phyloP scores from a whole-genome alignment of 106 monocot genomes.

The Platanthera zijinensis region DNA sequence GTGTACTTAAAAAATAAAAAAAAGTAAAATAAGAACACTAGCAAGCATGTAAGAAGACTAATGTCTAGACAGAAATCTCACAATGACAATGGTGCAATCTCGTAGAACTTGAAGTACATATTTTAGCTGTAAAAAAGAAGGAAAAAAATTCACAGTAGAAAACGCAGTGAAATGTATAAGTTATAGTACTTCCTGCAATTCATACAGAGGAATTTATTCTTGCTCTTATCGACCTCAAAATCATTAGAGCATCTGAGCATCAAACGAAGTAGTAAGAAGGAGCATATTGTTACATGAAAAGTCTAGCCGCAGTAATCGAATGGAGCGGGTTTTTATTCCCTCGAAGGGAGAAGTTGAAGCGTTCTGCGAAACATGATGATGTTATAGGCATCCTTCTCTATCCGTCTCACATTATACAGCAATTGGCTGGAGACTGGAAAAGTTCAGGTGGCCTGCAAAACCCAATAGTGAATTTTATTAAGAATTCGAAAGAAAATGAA shows the following conservation, averaged over 20 bases:
- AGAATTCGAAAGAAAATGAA: no score
- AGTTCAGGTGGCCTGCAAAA: slow-evolving; percentile 4
- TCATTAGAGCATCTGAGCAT: neutral
- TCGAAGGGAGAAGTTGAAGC: neutral
- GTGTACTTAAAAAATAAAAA: no score
- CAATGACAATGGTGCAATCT: no score
- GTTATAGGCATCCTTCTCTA: neutral
- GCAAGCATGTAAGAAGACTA: no score
- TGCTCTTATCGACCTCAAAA: neutral
- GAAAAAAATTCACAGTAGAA: no score
- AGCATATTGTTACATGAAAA: neutral
- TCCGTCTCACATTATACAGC: slow-evolving; percentile 8
- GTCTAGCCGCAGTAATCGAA: neutral
- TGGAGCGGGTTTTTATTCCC: neutral
- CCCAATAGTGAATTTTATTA: neutral
- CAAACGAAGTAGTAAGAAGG: neutral
- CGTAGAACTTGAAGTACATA: no score
- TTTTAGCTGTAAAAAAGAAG: no score
- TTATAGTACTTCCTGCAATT: neutral
- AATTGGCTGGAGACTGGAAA: slow-evolving; percentile 3
- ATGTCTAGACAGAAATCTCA: no score
- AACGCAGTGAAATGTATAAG: neutral
- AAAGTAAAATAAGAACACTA: no score
- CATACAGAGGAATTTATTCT: neutral
- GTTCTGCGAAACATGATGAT: neutral